Percentiles rank a stretch among this genome's conserved stretches.
Conservation (phyloP, 1,284 basidiomycete genomes). For the Crepidotus sp. region DNA sequence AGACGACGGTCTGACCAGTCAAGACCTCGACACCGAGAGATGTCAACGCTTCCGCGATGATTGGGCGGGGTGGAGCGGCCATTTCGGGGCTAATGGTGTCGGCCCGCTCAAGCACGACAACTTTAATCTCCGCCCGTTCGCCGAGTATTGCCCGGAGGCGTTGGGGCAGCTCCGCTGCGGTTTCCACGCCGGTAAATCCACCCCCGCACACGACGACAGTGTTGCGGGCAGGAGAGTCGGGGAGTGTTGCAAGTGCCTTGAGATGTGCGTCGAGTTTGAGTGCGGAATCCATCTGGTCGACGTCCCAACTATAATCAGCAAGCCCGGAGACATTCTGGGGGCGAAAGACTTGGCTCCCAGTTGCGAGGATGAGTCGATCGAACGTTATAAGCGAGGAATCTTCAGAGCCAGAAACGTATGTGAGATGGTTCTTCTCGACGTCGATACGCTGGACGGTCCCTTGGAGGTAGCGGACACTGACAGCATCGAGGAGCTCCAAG, state of each 20-base stretch:
- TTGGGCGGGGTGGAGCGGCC: slow-evolving; percentile 11
- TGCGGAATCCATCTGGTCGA: slow-evolving; percentile 15
- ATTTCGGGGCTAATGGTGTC: slow-evolving; percentile 9
- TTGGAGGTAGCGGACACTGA: slow-evolving; percentile 14
- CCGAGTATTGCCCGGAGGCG: slow-evolving; percentile 17
- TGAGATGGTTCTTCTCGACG: slow-evolving; percentile 6
- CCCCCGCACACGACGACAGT: slow-evolving; percentile 19
- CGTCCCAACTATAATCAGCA: slow-evolving; percentile 11
- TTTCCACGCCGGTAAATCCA: slow-evolving; percentile 18
- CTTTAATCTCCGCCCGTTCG: slow-evolving; percentile 6
- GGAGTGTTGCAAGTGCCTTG: slow-evolving; percentile 12
- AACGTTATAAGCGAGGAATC: slow-evolving; percentile 4
- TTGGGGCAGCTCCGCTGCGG: slow-evolving; percentile 17
- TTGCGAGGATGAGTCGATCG: slow-evolving; percentile 18
- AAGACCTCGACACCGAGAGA: slow-evolving; percentile 12
- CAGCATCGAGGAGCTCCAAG: slow-evolving; percentile 5
- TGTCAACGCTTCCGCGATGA: slow-evolving; percentile 13
- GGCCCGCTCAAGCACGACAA: slow-evolving; percentile 15
- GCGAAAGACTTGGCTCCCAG: slow-evolving; percentile 16
- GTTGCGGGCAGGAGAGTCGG: slow-evolving; percentile 17
- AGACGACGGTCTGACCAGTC: slow-evolving; percentile 11
- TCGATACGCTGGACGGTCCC: slow-evolving; percentile 15
- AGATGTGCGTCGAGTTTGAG: slow-evolving; percentile 17
- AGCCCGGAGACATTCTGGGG: slow-evolving; percentile 12
- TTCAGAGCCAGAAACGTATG: slow-evolving; percentile 5